Percentiles rank a stretch among this genome's conserved stretches.
Evolutionary conservation across 805 yeast species (phyloP).

Genomic region (Maudiozyma barnettii): DNA sequence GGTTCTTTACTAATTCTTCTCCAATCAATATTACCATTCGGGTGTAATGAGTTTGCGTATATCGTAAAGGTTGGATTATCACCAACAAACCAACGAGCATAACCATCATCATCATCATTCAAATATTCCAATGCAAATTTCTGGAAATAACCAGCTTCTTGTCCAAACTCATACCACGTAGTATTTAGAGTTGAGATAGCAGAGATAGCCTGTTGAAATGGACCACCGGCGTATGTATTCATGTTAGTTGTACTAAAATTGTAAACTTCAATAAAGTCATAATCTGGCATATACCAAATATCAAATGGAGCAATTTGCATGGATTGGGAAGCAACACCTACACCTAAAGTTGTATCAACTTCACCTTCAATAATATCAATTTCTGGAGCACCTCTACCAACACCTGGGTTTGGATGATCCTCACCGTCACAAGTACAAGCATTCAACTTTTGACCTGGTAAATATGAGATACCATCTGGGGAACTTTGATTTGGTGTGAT

Average conservation of each 20-base stretch:
- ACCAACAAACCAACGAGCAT: slow-evolving; percentile 82
- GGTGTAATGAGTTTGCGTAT: slow-evolving; percentile 66
- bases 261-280: slow-evolving; percentile 63
- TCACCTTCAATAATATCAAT: slow-evolving; percentile 88
- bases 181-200: slow-evolving; percentile 70
- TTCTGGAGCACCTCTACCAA: slow-evolving; percentile 93
- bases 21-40: slow-evolving; percentile 85
- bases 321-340: slow-evolving; percentile 84
- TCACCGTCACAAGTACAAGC: slow-evolving; percentile 73
- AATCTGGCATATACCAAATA: slow-evolving; percentile 90
- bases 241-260: slow-evolving; percentile 62
- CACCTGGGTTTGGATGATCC: slow-evolving; percentile 81
- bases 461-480: slow-evolving; percentile 75
- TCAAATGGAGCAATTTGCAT: slow-evolving; percentile 89
- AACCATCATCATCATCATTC: slow-evolving; percentile 62
- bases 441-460: slow-evolving; percentile 75
- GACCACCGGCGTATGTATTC: slow-evolving; percentile 90
- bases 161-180: slow-evolving; percentile 71
- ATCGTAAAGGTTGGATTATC: slow-evolving; percentile 66
- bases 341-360: slow-evolving; percentile 42
- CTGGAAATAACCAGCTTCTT: slow-evolving; percentile 48
- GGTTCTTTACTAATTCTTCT: slow-evolving; percentile 83
- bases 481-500: slow-evolving; percentile 90
- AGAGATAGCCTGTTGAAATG: slow-evolving; percentile 86
- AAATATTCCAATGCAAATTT: slow-evolving; percentile 68